phyloP scores from a whole-genome alignment of 2,329 filamentous ascomycete genomes.

The Colletotrichum sp. region DNA sequence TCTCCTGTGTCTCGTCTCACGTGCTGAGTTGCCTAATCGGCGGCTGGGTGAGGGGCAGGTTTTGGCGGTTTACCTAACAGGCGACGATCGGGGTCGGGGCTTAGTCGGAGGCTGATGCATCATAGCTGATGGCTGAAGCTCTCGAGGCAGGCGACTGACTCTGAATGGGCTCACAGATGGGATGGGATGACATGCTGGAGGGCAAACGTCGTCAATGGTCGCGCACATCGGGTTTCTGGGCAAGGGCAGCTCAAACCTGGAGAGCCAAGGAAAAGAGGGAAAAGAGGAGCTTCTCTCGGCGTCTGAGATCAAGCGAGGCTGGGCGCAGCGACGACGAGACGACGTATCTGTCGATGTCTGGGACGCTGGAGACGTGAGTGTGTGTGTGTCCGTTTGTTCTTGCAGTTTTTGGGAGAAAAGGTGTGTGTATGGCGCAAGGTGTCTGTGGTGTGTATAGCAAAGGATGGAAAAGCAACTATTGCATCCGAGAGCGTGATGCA shows the following conservation, averaged over 20 bases:
- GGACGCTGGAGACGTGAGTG: neutral
- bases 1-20: conserved; percentile 3
- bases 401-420: neutral
- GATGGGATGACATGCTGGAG: conserved; percentile 9
- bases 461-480: neutral
- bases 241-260: conserved; percentile 10
- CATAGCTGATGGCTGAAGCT: neutral
- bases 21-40: neutral
- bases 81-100: conserved; percentile 5
- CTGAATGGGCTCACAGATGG: conserved; percentile 13
- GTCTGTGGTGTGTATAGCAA: neutral
- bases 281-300: conserved; percentile 3
- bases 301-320: conserved; percentile 9
- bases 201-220: conserved; percentile 16
- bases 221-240: conserved; percentile 9
- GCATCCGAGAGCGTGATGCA: neutral
- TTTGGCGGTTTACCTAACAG: neutral
- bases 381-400: neutral
- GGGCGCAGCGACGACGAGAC: neutral
- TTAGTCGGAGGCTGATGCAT: conserved; percentile 1
- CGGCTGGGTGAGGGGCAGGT: neutral
- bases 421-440: neutral
- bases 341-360: neutral
- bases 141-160: neutral
- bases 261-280: neutral